Base-by-base conservation (phyloP, 768 basidiomycete species). In the Phanerodontia chrysosporium region DNA sequence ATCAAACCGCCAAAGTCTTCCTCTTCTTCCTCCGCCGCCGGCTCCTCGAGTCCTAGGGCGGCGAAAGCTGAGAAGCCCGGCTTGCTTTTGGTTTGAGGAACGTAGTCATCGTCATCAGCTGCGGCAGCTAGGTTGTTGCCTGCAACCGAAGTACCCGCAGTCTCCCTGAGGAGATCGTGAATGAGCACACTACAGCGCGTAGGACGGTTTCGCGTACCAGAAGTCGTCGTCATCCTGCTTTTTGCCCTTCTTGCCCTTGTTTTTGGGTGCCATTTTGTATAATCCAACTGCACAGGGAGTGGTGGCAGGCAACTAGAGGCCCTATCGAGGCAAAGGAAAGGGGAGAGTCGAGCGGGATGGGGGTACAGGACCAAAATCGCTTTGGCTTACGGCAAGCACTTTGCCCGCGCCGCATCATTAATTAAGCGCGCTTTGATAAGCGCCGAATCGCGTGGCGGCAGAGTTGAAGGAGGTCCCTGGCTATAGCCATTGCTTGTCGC, bases 201-300 rank as follows among this genome's bases (percentile, higher is more conserved):
- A 24, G 57, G 46, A 42, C 51, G 25, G 32, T 13, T 30, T 29
- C n/a, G 67, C 77, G 32, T 51, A 92, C 93, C 93, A 96, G 75
- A 82, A 90, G 39, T 83, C 86, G 66, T 92, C 91, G 63, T 95
- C 92, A 65, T 88, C 85, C 45, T 77, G 78, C 66, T 85, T 88
- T 76, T 94, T 94, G 29, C 80, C 84, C 68, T 94, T 95, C 78
- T 95, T 96, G 63, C 88, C 93, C 70, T 92, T 92, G 70, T 78
- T 81, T 70, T 87, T 87, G 28, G 86, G 85, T 30, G 86, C 76
- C 82, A 84, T 83, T 44, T 46, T 27, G 45, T 2, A 2, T 45
- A 14, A 44, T 45, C 32, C 8, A 8, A 16, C 13, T 45, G 29
- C 1, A 18, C 18, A 18, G 13, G 4, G 29, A 30, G 5, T 22